Evolutionary conservation across 306 rosid genomes (phyloP).

Genomic region (Pyrus betulifolia): DNA sequence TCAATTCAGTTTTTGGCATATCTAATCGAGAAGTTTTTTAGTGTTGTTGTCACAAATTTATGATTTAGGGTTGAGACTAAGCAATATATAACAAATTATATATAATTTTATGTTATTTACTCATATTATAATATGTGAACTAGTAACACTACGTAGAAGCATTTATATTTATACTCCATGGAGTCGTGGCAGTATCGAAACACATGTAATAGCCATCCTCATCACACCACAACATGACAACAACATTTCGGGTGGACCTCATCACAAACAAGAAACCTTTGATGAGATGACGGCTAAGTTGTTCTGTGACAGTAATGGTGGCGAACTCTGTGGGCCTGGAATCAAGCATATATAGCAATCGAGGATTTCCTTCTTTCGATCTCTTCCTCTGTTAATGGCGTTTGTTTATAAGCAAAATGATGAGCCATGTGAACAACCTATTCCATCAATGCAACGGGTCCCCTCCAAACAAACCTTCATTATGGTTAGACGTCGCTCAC

Average conservation of each 20-base stretch:
- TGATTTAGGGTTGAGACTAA: too few relatives aligned
- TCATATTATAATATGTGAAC: too few relatives aligned
- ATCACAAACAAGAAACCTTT: neutral
- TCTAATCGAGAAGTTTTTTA: neutral
- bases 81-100: too few relatives aligned
- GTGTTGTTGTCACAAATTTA: too few relatives aligned
- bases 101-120: neutral
- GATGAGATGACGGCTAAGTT: slow-evolving; percentile 3
- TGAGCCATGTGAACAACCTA: slow-evolving; percentile 42
- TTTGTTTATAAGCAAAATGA: slow-evolving; percentile 56
- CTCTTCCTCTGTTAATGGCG: slow-evolving; percentile 30
- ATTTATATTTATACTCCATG: neutral
- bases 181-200: neutral
- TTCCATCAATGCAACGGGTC: slow-evolving; percentile 35
- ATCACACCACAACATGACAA: slow-evolving; percentile 14
- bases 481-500: neutral
- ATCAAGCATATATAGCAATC: neutral
- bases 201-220: neutral
- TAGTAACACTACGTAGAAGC: too few relatives aligned
- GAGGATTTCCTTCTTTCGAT: neutral
- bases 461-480: slow-evolving; percentile 14
- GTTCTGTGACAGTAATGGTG: slow-evolving; percentile 5
- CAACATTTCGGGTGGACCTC: slow-evolving; percentile 1
- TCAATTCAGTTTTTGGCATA: neutral
- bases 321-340: slow-evolving; percentile 7